A percentile compares a stretch with the other conserved stretches of the same genome.
Conservation (phyloP, 169 alveolate species). For the Eimeria brunetti region DNA sequence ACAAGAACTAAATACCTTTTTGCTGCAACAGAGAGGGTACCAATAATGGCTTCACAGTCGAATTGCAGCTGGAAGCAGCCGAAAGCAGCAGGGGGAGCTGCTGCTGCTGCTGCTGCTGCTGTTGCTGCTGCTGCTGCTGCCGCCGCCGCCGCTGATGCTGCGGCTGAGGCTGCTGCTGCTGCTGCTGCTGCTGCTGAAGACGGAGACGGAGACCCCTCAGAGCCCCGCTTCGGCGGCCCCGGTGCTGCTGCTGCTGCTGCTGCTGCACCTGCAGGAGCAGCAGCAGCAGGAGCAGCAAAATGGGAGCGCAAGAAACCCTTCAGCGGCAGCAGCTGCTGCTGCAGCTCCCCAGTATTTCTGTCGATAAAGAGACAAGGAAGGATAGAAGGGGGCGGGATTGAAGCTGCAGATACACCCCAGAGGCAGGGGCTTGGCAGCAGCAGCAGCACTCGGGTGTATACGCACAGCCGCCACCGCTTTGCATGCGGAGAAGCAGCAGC, state of each 20-base stretch:
- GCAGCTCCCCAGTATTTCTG: slow-evolving; percentile 1
- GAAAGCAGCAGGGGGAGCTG: slow-evolving; percentile 21
- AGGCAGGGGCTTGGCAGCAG: slow-evolving; percentile 47
- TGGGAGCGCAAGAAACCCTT: not conserved
- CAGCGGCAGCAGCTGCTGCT: slow-evolving; percentile 64
- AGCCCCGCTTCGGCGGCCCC: not conserved
- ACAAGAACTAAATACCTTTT: slow-evolving; percentile 43
- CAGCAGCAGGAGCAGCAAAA: slow-evolving; percentile 20
- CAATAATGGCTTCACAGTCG: slow-evolving; percentile 60
- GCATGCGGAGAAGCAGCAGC: slow-evolving; percentile 5
- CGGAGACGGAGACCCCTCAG: not conserved
- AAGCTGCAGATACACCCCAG: not conserved
- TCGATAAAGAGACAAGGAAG: slow-evolving; percentile 18
- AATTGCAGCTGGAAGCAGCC: slow-evolving; percentile 12
- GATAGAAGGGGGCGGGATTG: not conserved
- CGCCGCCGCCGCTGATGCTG: not conserved
- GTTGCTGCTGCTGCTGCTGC: slow-evolving; percentile 20
- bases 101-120: slow-evolving; percentile 1
- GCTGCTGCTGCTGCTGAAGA: not conserved
- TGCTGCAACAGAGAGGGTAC: slow-evolving; percentile 1
- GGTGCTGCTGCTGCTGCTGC: not conserved
- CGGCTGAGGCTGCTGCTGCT: slow-evolving; percentile 12
- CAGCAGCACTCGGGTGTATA: slow-evolving; percentile 49
- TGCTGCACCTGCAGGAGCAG: slow-evolving; percentile 53
- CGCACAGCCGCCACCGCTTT: slow-evolving; percentile 55